phyloP scores from a whole-genome alignment of 169 alveolate genomes.

The Eimeria necatrix region DNA sequence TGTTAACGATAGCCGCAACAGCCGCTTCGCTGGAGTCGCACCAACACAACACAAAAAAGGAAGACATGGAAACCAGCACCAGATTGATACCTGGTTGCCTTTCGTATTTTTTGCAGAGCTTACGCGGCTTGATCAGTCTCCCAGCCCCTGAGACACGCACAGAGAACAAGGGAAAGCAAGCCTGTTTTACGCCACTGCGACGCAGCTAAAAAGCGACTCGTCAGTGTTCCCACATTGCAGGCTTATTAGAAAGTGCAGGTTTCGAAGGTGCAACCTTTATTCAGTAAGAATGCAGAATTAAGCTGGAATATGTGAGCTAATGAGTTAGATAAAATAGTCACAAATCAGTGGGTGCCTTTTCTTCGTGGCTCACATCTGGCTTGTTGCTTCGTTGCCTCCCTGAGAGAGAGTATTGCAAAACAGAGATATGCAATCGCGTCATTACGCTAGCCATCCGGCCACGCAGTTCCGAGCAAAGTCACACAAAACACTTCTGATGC shows the following conservation, averaged over 20 bases:
- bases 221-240: no score
- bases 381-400: background rate
- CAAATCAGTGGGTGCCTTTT: background rate
- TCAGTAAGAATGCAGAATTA: background rate
- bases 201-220: no score
- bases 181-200: no score
- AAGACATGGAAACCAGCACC: background rate
- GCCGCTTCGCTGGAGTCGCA: conserved; percentile 55
- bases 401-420: background rate
- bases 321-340: background rate
- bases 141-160: conserved; percentile 23
- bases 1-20: conserved; percentile 36
- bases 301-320: background rate
- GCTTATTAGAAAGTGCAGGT: no score
- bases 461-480: background rate
- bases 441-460: background rate
- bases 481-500: no score
- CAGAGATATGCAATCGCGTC: background rate
- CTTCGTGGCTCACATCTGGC: conserved; percentile 2
- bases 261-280: no score
- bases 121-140: conserved; percentile 20
- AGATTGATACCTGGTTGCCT: background rate
- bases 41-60: background rate
- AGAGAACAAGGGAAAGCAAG: background rate
- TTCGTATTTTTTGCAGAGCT: background rate